phyloP scores from a whole-genome alignment of 495 filamentous ascomycete species.

The Aspergillus funiculosus region DNA sequence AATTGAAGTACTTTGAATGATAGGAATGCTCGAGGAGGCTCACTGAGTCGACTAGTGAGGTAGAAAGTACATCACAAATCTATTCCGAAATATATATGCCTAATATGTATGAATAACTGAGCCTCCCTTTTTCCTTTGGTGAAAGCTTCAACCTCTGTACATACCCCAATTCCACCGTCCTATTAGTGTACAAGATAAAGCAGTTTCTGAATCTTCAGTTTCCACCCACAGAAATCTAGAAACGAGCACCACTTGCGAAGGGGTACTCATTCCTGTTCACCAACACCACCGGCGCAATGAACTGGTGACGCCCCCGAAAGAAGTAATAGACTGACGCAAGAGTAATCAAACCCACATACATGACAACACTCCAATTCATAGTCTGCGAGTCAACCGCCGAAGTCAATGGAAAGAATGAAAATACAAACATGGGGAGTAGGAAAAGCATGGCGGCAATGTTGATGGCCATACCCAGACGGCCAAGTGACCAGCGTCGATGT shows the following conservation, averaged over 20 bases:
- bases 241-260: background rate
- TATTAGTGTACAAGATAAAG: too few species aligned
- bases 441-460: slow-evolving; percentile 41
- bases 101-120: background rate
- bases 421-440: slow-evolving; percentile 45
- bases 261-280: slow-evolving; percentile 33
- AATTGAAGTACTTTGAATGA: too few species aligned
- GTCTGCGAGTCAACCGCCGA: slow-evolving; percentile 34
- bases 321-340: slow-evolving; percentile 45
- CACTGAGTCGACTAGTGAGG: too few species aligned
- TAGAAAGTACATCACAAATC: too few species aligned
- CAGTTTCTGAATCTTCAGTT: too few species aligned
- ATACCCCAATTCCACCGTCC: too few species aligned
- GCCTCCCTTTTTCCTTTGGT: too few species aligned
- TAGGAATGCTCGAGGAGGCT: too few species aligned
- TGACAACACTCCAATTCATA: slow-evolving; percentile 48
- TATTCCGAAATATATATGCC: too few species aligned
- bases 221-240: background rate
- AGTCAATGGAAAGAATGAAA: slow-evolving; percentile 47
- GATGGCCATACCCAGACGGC: slow-evolving; percentile 41
- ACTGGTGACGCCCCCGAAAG: slow-evolving; percentile 35
- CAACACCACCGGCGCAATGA: slow-evolving; percentile 40
- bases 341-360: slow-evolving; percentile 41
- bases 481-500: slow-evolving; percentile 45
- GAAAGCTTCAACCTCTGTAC: too few species aligned